Base-by-base conservation (phyloP, 805 yeast species). In the Dipodascopsis tothii region DNA sequence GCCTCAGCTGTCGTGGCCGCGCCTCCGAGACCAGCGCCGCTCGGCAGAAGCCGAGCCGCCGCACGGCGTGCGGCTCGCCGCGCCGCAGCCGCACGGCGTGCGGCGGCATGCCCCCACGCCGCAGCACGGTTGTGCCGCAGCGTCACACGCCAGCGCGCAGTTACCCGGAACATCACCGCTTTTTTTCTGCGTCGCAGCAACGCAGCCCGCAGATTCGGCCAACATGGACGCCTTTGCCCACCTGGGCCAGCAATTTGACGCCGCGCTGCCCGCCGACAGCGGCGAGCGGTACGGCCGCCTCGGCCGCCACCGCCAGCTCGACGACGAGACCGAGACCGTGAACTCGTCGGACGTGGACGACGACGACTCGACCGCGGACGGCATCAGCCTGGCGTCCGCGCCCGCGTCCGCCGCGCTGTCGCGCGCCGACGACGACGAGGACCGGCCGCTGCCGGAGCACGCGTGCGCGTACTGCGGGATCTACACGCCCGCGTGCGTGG, bases 391-490 rank as follows among this genome's bases (percentile, higher is more conserved):
- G 37, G 47, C 45, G 5, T 41, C 54, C 19, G 54, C 25, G 28
- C 38, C 50, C 2, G 38, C 33, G 23, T 30, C n/a, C 14, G 41
- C 35, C 5, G 42, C 37, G 4, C 38, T n/a, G 16, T 19, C 25
- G 21, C 34, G 39, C 14, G 38, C 38, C n/a, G 49, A 40, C n/a
- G 50, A 45, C 17, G 48, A 53, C 21, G 58, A 58, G n/a, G 57
- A 51, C 18, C 52, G 39, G 6, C 52, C 55, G 20, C 44, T 59
- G 35, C 64, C 74, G 0, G 69, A 66, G 7, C 68, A 71, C 47
- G 73, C 77, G 0, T 74, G 79, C 58, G 63, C 74, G 58, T 87
- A 87, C 62, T 87, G 96, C 66, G 92, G 87, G 1, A 69, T 84
- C 21, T 77, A 77, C 47, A 62, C 75, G 6, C 72, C 85, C 1